Conservation (phyloP, 2,329 filamentous ascomycete species). For the Trichoderma asperellum region DNA sequence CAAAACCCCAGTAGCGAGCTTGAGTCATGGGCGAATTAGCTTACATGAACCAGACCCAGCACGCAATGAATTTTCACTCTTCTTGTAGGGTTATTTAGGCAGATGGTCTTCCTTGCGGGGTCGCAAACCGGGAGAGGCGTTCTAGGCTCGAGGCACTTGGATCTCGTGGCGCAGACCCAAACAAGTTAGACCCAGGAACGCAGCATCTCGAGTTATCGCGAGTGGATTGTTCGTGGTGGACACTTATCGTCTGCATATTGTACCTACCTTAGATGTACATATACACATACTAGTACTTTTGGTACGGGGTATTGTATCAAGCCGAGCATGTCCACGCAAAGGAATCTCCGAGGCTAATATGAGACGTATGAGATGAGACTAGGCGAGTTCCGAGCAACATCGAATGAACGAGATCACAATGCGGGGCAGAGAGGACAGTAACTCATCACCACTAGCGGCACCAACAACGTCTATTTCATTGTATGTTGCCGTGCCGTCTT, state of each 20-base stretch:
- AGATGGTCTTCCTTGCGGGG: not conserved
- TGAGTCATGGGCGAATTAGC: not conserved
- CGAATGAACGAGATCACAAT: not conserved
- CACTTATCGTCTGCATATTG: not conserved
- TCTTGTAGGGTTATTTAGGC: not conserved
- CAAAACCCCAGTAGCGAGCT: not conserved
- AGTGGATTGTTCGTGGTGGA: not conserved
- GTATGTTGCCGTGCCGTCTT: not conserved
- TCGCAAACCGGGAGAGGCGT: constrained; percentile 7
- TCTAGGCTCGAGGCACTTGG: constrained; percentile 6
- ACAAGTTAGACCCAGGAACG: constrained; percentile 21
- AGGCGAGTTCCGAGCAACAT: not conserved
- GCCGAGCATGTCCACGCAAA: not conserved
- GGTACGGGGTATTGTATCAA: not conserved
- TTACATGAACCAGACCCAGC: not conserved
- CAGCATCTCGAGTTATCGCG: not conserved
- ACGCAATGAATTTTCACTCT: not conserved
- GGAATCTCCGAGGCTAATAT: not conserved
- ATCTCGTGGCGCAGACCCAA: constrained; percentile 17
- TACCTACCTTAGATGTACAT: not conserved
- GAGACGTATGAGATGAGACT: not conserved
- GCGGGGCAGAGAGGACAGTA: not conserved
- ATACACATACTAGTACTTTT: not conserved
- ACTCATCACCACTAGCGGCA: not conserved
- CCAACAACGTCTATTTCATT: not conserved